phyloP scores from a whole-genome alignment of 2,329 filamentous ascomycete genomes.

The Phialophora macrospora region DNA sequence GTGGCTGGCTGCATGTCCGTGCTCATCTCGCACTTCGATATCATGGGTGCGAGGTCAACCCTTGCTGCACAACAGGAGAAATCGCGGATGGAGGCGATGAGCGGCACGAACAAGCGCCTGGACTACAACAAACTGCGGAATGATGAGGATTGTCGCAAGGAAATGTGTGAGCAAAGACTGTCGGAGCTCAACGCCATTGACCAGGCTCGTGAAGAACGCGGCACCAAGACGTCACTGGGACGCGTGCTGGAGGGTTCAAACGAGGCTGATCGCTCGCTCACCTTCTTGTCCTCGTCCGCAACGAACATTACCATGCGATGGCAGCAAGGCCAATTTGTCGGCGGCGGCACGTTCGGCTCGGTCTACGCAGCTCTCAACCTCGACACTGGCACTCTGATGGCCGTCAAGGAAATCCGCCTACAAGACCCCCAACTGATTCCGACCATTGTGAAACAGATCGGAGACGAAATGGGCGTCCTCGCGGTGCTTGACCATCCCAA shows the following conservation, averaged over 20 bases:
- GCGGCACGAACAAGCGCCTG: conserved; percentile 71
- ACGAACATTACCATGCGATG: conserved; percentile 95
- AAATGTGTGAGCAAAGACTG: conserved; percentile 76
- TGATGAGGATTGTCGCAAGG: conserved; percentile 81
- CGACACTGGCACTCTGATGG: conserved; percentile 95
- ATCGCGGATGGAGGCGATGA: conserved; percentile 79
- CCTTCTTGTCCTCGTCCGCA: conserved; percentile 88
- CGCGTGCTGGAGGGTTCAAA: conserved; percentile 92
- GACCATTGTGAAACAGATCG: conserved; percentile 89
- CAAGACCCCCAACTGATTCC: conserved; percentile 97
- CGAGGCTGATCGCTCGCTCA: conserved; percentile 92
- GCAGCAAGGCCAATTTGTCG: conserved; percentile 98
- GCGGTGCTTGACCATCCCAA: conserved; percentile 97
- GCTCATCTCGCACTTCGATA: conserved; percentile 97
- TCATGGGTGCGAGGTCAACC: conserved; percentile 94
- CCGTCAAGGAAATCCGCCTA: conserved; percentile 95
- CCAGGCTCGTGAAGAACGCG: conserved; percentile 74
- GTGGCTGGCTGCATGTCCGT: conserved; percentile 97
- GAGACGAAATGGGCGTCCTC: conserved; percentile 94
- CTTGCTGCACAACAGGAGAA: conserved; percentile 93
- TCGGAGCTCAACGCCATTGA: conserved; percentile 77
- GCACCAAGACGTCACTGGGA: conserved; percentile 82
- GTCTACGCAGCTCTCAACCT: conserved; percentile 98
- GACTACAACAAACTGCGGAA: conserved; percentile 75
- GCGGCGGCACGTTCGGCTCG: conserved; percentile 94